Conservation (phyloP, 768 basidiomycete species). For the Suillus clintonianus region DNA sequence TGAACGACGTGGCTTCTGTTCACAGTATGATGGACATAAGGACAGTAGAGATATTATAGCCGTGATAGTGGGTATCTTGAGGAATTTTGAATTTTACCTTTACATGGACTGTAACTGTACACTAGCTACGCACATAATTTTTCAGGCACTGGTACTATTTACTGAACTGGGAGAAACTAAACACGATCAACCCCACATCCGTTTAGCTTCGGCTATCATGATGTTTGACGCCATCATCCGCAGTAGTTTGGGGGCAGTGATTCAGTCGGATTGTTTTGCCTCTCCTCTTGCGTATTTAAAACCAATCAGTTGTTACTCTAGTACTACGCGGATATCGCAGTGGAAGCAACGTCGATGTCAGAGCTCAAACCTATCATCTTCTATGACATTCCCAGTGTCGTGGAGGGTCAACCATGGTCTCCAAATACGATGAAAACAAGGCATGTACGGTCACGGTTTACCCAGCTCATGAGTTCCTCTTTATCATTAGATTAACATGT, state of each 20-base stretch:
- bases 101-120: background rate
- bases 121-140: no score
- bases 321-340: background rate
- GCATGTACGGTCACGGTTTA: conserved; percentile 16
- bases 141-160: no score
- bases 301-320: background rate
- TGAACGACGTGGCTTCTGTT: background rate
- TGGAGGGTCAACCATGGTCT: conserved; percentile 35
- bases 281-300: background rate
- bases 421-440: conserved; percentile 40
- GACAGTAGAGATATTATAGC: background rate
- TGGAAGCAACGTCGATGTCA: conserved; percentile 9
- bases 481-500: background rate
- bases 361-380: conserved; percentile 28
- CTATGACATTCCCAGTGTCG: conserved; percentile 36
- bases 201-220: no score
- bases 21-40: background rate
- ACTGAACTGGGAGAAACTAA: no score
- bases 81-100: background rate
- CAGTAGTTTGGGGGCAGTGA: no score
- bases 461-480: background rate
- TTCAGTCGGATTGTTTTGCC: background rate
- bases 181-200: no score
- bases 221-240: no score
- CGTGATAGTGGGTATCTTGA: no score